Conservation (phyloP, 441 rosid genomes). For the Gossypium lobatum region DNA sequence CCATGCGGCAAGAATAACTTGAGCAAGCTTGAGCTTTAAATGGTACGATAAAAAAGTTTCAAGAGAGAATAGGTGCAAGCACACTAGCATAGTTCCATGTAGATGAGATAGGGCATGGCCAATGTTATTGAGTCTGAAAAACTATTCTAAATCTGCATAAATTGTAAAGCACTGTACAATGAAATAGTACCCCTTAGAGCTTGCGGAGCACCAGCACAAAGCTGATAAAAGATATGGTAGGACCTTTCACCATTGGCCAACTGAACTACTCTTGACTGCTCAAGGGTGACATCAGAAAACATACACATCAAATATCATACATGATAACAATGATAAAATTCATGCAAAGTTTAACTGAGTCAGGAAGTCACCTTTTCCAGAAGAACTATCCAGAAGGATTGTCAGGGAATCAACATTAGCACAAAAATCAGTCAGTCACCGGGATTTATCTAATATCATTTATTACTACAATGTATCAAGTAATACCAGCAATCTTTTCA, state of each 20-base stretch:
- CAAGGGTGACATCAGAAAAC: constrained; percentile 23
- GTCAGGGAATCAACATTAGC: constrained; percentile 18
- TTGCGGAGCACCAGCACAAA: constrained; percentile 93
- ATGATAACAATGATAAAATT: constrained; percentile 14
- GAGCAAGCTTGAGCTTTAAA: constrained; percentile 7
- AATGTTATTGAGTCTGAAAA: constrained; percentile 7
- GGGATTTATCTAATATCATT: constrained; percentile 10
- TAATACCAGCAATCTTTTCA: constrained; percentile 9
- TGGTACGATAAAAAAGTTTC: constrained; percentile 7
- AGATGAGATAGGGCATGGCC: not conserved
- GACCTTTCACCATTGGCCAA: constrained; percentile 85
- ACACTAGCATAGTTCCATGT: not conserved
- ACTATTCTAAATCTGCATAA: constrained; percentile 6
- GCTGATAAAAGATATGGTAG: constrained; percentile 85
- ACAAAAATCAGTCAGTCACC: constrained; percentile 33
- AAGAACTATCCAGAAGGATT: constrained; percentile 47
- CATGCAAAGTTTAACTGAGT: constrained; percentile 16
- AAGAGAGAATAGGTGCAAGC: not conserved
- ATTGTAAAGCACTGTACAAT: not conserved
- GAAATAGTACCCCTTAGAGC: constrained; percentile 65
- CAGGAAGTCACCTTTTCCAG: constrained; percentile 76
- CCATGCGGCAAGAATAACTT: not conserved
- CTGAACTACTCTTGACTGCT: constrained; percentile 96
- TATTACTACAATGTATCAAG: constrained; percentile 5
- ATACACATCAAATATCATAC: constrained; percentile 25